Evolutionary conservation across 176 grass and related monocot species (phyloP), one percentile per base, ranked within the genome.

Genomic region (Bromus sterilis): DNA sequence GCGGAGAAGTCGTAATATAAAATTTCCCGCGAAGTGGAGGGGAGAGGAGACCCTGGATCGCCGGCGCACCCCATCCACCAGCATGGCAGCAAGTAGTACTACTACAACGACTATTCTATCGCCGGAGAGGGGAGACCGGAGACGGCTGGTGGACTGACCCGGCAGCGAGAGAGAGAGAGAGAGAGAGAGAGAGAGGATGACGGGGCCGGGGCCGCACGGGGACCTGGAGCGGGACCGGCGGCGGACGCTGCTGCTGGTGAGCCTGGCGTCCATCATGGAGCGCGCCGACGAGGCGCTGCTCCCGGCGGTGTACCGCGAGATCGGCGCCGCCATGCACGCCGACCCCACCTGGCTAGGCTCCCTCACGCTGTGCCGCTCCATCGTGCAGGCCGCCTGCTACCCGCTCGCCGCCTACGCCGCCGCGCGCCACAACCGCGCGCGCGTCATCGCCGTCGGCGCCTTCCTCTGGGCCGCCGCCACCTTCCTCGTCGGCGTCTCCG

Each of bases 241-340:
- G 79, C 64, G 84, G 75, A 98, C 88, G 75, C 82, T 95, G 70
- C 36, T 88, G 74, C 78, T 98, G 75, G 85, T 95, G 58, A 95
- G 93, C 88, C 78, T 95, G 56, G 95, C 96, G 23, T 89, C 90
- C 35, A 93, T 95, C 86, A 95, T 93, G 96, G 93, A 98, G 82
- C 80, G 74, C 44, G 96, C 96, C 34, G 96, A 98, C 81, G 90
- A 98, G 88, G 93, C 90, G 9, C 84, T 98, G 21, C 88, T 98
- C 4, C 93, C 96, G 63, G 84, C 93, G 30, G 96, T 95, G 84
- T 98, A 98, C 90, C 91, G 82, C 25, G 96, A 95, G 79, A 89
- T 98, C 11, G 92, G 95, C 57, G 79, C 78, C 10, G 84, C 91
- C 57, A 86, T 98, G 56, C 71, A 88, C 76, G 62, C 93, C 46